Percentiles rank a stretch among this genome's conserved stretches.
These are phyloP conservation scores for Botryotinia calthae DNA, from an alignment of 2,329 filamentous ascomycete genomes.

Conservation along the genomic window DNA sequence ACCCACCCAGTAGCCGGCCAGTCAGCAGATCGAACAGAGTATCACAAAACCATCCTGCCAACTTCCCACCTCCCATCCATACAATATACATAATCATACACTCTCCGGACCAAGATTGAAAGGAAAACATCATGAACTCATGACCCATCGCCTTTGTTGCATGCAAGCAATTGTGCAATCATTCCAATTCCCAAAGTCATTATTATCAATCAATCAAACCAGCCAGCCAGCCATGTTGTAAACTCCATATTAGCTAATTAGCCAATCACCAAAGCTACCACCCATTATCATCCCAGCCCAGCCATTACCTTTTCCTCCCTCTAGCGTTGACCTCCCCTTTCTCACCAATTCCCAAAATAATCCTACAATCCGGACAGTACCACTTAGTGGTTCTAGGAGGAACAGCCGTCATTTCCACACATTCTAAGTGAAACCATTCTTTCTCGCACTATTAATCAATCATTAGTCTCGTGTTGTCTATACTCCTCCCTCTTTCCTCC, in stretches of 20 bases:
- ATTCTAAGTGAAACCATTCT: slow-evolving; percentile 84
- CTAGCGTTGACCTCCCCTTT: slow-evolving; percentile 56
- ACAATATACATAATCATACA: not conserved
- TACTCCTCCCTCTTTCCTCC: too few relatives aligned
- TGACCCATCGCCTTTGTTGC: not conserved
- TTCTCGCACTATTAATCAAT: slow-evolving; percentile 60
- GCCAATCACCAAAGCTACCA: not conserved
- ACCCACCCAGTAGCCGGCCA: not conserved
- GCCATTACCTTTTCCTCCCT: slow-evolving; percentile 37
- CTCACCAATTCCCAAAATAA: slow-evolving; percentile 60
- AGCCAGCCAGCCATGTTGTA: not conserved
- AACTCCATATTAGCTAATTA: slow-evolving; percentile 2
- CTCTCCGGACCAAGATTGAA: not conserved
- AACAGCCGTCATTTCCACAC: slow-evolving; percentile 65
- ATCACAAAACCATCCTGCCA: not conserved
- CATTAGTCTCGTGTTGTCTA: not conserved
- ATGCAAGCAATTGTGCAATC: not conserved
- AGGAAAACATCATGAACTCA: not conserved
- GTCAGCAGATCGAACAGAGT: not conserved
- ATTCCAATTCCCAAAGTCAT: not conserved
- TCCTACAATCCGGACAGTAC: slow-evolving; percentile 78
- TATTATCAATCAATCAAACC: not conserved
- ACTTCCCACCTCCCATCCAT: not conserved
- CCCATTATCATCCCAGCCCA: not conserved
- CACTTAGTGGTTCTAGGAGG: slow-evolving; percentile 74